Evolutionary conservation across 208 protist species (phyloP), one percentile per base, ranked within the genome.

Genomic region (Histomonas meleagridis): DNA sequence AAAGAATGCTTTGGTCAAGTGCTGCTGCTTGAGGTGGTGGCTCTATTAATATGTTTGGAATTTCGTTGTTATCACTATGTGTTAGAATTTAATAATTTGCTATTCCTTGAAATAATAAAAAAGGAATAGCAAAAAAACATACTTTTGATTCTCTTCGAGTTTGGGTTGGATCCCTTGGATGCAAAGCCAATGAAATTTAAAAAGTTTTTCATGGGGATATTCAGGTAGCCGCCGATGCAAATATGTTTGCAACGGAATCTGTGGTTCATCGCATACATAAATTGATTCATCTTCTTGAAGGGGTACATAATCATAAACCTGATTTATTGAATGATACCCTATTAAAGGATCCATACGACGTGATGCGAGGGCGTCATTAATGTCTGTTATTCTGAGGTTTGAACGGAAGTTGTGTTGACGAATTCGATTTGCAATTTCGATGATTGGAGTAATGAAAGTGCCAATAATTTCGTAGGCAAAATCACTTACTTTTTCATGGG

Each of bases 351-450:
- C n/a, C 60, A 65, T 65, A 12, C n/a, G 7, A n/a, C 60, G 60
- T n/a, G 60, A 65, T n/a, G n/a, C 60, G 7, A 65, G 23, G 7
- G 60, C 60, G 16, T 65, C 60, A n/a, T 65, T 65, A 65, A 65
- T 28, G n/a, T 65, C 60, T n/a, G 60, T 32, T 65, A 65, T 28
- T 65, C 21, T 65, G 23, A 65, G 60, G n/a, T 10, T 65, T 65
- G 7, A 5, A n/a, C 60, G 21, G n/a, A 65, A 65, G 7, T 26
- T 12, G 23, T 65, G 60, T 3, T 26, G 7, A 32, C 60, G 60
- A 28, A 65, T 65, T 65, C 60, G 60, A 65, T 65, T 65, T 65
- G 60, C 60, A n/a, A 65, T 65, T 65, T 65, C 60, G 60, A 65
- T 26, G 7, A 65, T 28, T 7, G 60, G 7, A 32, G 60, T 65